Evolutionary conservation across 176 grass and related monocot genomes (phyloP), one percentile per base, ranked within the genome.

Genomic region (Tillandsia fasciculata): DNA sequence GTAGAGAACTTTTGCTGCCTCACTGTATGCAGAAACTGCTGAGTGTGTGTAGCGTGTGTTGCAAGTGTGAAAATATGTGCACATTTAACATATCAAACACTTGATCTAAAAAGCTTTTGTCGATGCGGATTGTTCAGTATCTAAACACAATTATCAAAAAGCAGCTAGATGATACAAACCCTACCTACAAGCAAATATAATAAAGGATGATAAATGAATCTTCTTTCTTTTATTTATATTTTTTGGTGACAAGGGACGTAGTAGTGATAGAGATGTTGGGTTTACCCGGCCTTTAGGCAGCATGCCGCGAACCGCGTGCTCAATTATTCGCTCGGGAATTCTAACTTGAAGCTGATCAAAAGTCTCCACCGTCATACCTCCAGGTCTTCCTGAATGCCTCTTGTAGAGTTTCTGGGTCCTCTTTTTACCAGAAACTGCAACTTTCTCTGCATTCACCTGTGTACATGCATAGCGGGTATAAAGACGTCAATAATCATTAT

Each of bases 291-390:
- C 94, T 82, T 99, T 99, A 70, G 94, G 94, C 81, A 99, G 94
- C 94, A 99, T 99, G 72, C 94, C 89, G 15, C 87, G 83, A 11
- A 99, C 89, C 72, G 89, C 94, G 26, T 99, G 94, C 66, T 99
- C 94, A 12, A 99, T 82, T 70, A 99, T 99, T 86, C 94, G 87
- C 77, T 93, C 89, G 1, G 89, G 94, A 74, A 99, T 93, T 70
- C 94, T 93, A 83, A 90, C 80, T 75, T 99, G 94, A 85, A 99
- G 89, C 72, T 93, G 94, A 78, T 92, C 94, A 72, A 99, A 99
- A 57, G 89, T 99, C 80, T 99, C 89, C 79, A 72, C 69, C 75
- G 78, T 99, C 94, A 99, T 92, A 50, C 94, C 94, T 82, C 94
- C 94, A 70, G 94, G 94, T 5, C 87, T 81, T 71, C 94, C 94